Base-by-base conservation (phyloP, 2,329 filamentous ascomycete genomes). In the Aureobasidium sp. region DNA sequence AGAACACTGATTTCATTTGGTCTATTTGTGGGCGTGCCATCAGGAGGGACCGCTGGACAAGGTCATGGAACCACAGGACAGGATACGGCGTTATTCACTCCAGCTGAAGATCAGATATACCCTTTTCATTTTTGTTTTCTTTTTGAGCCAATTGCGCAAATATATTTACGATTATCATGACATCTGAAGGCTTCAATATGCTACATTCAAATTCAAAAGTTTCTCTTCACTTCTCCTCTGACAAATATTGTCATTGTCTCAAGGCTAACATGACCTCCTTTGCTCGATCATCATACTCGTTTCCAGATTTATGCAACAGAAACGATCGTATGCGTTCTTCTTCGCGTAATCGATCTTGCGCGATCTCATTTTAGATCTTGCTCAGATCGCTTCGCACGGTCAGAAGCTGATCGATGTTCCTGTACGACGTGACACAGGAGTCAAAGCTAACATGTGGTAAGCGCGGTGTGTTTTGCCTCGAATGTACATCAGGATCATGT, bases 361-460 rank as follows among this genome's bases (percentile, higher is more conserved):
- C 32, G 27, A 37, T 34, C 34, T 26, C 34, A 37, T 15, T 37
- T 2, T 34, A 12, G 13, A 26, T 17, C 8, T 53, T 10, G 20
- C 29, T 3, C 20, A 37, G 37, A 43, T 27, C 12, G 7, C 15
- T 29, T n/a, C 39, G 15, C 27, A 46, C 27, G 37, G 39, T 34
- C 53, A 46, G 12, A 46, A 3, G 29, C 17, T 26, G 41, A 41
- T 34, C 34, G 26, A 57, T 34, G 34, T 39, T 24, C 24, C 39
- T 46, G 53, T 57, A 24, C 29, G 12, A 57, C 53, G 53, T 57
- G 26, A 46, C 17, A 34, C 53, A 57, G 24, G 29, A 57, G 53
- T 41, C 53, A 57, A 46, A 57, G 53, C 41, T 10, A 57, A 57
- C 53, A 44, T 57, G 29, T 46, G 53, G 37, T n/a, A 55, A 32